Conservation (phyloP, 2,329 filamentous ascomycete genomes). For the Fusarium dlaminii region DNA sequence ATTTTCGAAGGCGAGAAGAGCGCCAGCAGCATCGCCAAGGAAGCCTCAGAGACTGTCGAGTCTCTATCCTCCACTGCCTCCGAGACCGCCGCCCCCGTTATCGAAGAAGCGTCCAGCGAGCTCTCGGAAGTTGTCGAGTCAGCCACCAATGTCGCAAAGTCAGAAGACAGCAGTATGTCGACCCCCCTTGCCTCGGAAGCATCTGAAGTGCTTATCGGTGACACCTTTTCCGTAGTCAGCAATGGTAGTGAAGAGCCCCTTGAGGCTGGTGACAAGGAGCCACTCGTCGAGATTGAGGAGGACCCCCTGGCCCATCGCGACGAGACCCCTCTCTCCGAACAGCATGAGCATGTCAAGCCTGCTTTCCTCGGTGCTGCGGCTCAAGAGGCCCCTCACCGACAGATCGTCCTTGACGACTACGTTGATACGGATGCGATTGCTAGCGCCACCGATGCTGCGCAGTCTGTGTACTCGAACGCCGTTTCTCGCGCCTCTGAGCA, state of each 20-base stretch:
- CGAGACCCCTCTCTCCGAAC: slow-evolving; percentile 40
- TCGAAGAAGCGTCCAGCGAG: slow-evolving; percentile 32
- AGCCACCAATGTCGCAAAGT: slow-evolving; percentile 17
- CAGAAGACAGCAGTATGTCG: slow-evolving; percentile 36
- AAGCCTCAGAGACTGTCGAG: slow-evolving; percentile 28
- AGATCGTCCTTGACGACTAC: slow-evolving; percentile 62
- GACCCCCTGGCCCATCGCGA: slow-evolving; percentile 35
- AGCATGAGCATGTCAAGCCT: slow-evolving; percentile 52
- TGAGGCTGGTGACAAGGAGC: slow-evolving; percentile 39
- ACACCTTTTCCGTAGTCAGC: slow-evolving; percentile 36
- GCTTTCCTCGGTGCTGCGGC: slow-evolving; percentile 62
- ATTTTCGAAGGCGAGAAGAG: slow-evolving; percentile 21
- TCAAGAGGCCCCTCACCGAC: slow-evolving; percentile 58
- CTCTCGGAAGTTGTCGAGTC: slow-evolving; percentile 36
- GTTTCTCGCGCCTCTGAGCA: slow-evolving; percentile 72
- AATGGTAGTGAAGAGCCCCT: slow-evolving; percentile 44
- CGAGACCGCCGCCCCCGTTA: slow-evolving; percentile 32
- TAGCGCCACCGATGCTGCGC: slow-evolving; percentile 56
- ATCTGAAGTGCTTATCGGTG: slow-evolving; percentile 39
- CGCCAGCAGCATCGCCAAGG: slow-evolving; percentile 19
- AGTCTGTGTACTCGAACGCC: slow-evolving; percentile 71
- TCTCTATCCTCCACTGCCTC: slow-evolving; percentile 30
- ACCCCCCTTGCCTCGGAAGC: slow-evolving; percentile 40
- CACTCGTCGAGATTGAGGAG: slow-evolving; percentile 42
- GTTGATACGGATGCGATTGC: slow-evolving; percentile 48